Evolutionary conservation across 495 filamentous ascomycete genomes (phyloP), one percentile per base, ranked within the genome.

Genomic region (Lophiostoma macrostomum): DNA sequence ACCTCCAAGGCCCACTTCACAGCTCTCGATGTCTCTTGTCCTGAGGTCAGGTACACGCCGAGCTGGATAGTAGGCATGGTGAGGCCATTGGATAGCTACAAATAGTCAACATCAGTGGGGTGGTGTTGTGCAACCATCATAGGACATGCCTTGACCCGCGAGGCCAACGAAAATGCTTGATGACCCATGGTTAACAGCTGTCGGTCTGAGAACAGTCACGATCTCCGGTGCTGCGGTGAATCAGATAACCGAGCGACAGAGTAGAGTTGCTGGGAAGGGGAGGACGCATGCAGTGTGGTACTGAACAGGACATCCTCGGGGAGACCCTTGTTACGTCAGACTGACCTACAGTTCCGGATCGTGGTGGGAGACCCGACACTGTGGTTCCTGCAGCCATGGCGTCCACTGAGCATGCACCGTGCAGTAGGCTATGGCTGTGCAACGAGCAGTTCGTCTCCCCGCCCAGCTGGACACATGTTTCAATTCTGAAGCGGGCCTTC

Each of bases 41-140:
- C 76, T 12, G 69, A 74, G 52, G 79, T 79, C 69, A 80, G 66
- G 67, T 86, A 88, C 11, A 86, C 77, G 11, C 84, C 84, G 0
- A 86, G 73, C 40, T 87, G 82, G 53, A 86, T 79, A 53, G 72
- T 73, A 5, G 83, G 84, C 70, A 86, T 86, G 20, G 69, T 66
- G 34, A 71, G 57, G 67, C 75, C 76, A 73, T 83, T 84, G 57
- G 74, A 51, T 34, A 85, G 75, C 76, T 79, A 52, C 19, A 67
- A 24, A 32, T 13, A 28, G 45, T 63, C 38, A 52, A 44, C 28
- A 27, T 14, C 43, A n/a, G n/a, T n/a, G 35, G 36, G 38, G 32
- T 20, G 31, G 6, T 52, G 14, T 30, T 48, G 55, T 48, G 48
- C 42, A 40, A 63, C 53, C 23, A 25, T 32, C 42, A 41, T n/a